Evolutionary conservation across 140 eudicot genomes (phyloP).

Genomic region (Senecio squalidus): DNA sequence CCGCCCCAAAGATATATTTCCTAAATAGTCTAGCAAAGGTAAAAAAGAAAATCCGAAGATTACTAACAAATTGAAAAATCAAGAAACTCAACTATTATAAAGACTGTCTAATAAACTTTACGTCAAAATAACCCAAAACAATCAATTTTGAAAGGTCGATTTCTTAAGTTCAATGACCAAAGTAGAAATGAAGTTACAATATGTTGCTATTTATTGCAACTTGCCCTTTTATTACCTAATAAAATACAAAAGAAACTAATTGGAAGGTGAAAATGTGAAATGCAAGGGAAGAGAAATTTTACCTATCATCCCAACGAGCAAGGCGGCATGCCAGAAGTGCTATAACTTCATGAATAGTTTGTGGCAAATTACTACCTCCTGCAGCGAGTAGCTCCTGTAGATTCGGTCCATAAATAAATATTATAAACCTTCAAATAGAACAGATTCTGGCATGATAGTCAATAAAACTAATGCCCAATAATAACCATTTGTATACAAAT

Average conservation of each 20-base stretch:
- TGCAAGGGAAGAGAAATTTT: constrained; percentile 5
- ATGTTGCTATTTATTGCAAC: not conserved
- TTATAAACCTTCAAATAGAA: not conserved
- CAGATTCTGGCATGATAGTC: not conserved
- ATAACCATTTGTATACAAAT: not conserved
- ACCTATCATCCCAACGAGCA: constrained; percentile 98
- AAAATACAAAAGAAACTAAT: not conserved
- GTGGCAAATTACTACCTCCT: constrained; percentile 64
- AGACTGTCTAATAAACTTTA: not conserved
- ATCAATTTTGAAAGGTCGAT: not conserved
- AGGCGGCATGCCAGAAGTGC: constrained; percentile 85
- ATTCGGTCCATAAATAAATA: not conserved
- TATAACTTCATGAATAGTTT: constrained; percentile 65
- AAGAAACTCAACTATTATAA: constrained; percentile 5
- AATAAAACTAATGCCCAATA: not conserved
- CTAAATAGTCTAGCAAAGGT: constrained; percentile 51
- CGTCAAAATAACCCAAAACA: not conserved
- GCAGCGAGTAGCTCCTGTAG: constrained; percentile 73
- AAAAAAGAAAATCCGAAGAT: not conserved
- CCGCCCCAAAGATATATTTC: constrained; percentile 83
- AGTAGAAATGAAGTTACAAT: not conserved
- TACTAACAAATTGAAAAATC: not conserved
- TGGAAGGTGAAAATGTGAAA: not conserved
- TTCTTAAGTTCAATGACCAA: not conserved
- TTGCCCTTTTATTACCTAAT: not conserved